Evolutionary conservation across 2,329 filamentous ascomycete species (phyloP).

Genomic region (Hypocreales sp.): DNA sequence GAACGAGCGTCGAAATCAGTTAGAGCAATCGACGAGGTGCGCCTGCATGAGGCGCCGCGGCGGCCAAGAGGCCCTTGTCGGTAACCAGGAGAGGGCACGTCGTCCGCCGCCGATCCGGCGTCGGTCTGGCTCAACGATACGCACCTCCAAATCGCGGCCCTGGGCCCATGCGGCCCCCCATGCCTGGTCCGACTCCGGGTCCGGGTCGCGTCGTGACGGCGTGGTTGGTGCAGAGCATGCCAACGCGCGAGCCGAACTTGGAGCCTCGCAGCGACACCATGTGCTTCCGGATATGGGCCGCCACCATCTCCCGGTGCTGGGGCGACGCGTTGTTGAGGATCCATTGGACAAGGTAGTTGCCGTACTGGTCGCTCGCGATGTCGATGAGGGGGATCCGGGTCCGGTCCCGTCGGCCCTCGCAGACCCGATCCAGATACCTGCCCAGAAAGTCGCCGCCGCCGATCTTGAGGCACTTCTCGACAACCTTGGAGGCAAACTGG

Average conservation of each 20-base stretch:
- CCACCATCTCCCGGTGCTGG: slow-evolving; percentile 86
- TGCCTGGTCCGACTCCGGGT: slow-evolving; percentile 56
- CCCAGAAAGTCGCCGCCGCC: slow-evolving; percentile 79
- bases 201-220: slow-evolving; percentile 79
- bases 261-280: slow-evolving; percentile 98
- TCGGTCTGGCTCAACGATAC: slow-evolving; percentile 31
- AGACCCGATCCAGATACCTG: slow-evolving; percentile 86
- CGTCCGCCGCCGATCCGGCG: no score
- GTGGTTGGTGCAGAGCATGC: slow-evolving; percentile 97
- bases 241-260: slow-evolving; percentile 95
- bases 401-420: slow-evolving; percentile 76
- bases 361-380: slow-evolving; percentile 96
- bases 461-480: slow-evolving; percentile 98
- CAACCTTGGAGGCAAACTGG: slow-evolving; percentile 96
- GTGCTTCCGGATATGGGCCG: slow-evolving; percentile 90
- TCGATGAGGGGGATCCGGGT: slow-evolving; percentile 95
- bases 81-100: no score
- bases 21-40: slow-evolving; percentile 9
- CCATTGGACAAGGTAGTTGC: slow-evolving; percentile 96
- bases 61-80: no score
- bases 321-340: slow-evolving; percentile 77
- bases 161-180: slow-evolving; percentile 41
- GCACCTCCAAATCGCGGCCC: slow-evolving; percentile 40
- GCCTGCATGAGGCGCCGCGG: background rate
- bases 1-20: slow-evolving; percentile 15